A percentile compares a stretch with the other conserved stretches of the same genome.
Conservation (phyloP, 805 yeast genomes). For the Cyberlindnera euphorbiiphila region DNA sequence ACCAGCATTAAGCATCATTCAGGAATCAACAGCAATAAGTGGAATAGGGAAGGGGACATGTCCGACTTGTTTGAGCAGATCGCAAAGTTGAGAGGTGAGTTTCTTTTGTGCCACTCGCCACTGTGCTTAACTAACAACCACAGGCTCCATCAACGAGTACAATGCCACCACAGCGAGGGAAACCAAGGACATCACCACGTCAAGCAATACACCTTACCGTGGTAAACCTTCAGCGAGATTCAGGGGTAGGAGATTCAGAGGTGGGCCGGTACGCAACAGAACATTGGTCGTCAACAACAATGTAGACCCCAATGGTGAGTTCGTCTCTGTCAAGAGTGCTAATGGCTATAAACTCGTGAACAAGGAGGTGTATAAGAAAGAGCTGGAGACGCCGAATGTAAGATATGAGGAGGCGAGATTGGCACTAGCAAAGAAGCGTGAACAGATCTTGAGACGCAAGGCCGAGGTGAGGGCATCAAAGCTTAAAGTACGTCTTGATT, state of each 20-base stretch:
- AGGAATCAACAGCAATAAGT: too few relatives aligned
- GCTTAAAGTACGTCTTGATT: conserved; percentile 37
- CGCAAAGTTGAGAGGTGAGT: conserved; percentile 22
- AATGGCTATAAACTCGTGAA: conserved; percentile 40
- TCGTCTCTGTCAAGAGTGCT: conserved; percentile 31
- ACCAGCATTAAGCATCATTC: too few relatives aligned
- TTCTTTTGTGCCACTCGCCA: too few relatives aligned
- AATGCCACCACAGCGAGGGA: too few relatives aligned
- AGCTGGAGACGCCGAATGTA: conserved; percentile 23
- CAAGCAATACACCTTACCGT: too few relatives aligned
- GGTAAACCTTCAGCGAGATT: too few relatives aligned
- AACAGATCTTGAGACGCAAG: conserved; percentile 16
- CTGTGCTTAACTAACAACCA: too few relatives aligned
- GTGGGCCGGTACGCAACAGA: conserved; percentile 28
- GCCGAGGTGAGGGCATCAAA: conserved; percentile 23
- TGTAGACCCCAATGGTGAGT: conserved; percentile 21
- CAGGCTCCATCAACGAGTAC: conserved; percentile 22
- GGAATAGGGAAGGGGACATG: too few relatives aligned
- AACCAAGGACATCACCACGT: too few relatives aligned
- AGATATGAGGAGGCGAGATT: conserved; percentile 24
- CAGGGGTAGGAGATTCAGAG: conserved; percentile 16
- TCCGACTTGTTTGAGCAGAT: conserved; percentile 20
- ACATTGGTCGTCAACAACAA: conserved; percentile 30
- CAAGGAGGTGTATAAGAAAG: conserved; percentile 33
- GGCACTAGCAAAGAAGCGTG: conserved; percentile 22